Conservation (phyloP, 352 stramenopile genomes). For the Phytophthora fragariae region DNA sequence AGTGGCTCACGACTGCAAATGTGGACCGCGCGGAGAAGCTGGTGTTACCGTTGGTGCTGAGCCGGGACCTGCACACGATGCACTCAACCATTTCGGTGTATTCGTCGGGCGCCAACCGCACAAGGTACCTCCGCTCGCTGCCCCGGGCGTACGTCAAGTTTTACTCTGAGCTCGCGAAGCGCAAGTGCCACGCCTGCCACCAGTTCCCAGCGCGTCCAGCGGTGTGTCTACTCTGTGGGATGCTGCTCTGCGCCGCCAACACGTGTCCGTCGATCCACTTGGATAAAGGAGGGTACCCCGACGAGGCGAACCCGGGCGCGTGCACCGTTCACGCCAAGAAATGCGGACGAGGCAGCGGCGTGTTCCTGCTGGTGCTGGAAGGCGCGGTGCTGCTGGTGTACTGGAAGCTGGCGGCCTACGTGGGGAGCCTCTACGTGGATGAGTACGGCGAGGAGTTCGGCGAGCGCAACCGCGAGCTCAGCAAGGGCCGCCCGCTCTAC, state of each 20-base stretch:
- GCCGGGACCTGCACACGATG: constrained; percentile 79
- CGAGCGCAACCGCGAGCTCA: constrained; percentile 82
- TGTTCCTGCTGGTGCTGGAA: constrained; percentile 88
- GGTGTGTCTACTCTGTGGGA: constrained; percentile 87
- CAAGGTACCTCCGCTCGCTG: constrained; percentile 73
- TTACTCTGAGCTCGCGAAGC: constrained; percentile 86
- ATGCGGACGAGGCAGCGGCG: constrained; percentile 79
- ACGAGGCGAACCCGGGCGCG: constrained; percentile 83
- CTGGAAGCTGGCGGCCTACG: constrained; percentile 87
- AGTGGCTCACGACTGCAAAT: constrained; percentile 83
- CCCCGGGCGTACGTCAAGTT: constrained; percentile 86
- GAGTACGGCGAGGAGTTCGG: constrained; percentile 91
- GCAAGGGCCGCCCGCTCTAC: constrained; percentile 84
- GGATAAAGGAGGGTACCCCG: constrained; percentile 74
- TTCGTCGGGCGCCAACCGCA: constrained; percentile 71
- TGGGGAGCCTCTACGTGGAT: constrained; percentile 87
- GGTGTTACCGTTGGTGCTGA: constrained; percentile 51
- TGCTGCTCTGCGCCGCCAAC: constrained; percentile 82
- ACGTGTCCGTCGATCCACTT: constrained; percentile 79
- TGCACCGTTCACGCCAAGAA: constrained; percentile 89
- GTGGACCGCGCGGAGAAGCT: constrained; percentile 44
- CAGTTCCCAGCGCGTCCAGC: constrained; percentile 84
- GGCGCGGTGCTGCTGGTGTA: constrained; percentile 87
- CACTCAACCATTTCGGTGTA: constrained; percentile 81
- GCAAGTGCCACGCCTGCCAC: constrained; percentile 75